Percentiles rank a stretch among this genome's conserved stretches.
Conservation (phyloP, 345 rosid species). For the Citrus australasica region DNA sequence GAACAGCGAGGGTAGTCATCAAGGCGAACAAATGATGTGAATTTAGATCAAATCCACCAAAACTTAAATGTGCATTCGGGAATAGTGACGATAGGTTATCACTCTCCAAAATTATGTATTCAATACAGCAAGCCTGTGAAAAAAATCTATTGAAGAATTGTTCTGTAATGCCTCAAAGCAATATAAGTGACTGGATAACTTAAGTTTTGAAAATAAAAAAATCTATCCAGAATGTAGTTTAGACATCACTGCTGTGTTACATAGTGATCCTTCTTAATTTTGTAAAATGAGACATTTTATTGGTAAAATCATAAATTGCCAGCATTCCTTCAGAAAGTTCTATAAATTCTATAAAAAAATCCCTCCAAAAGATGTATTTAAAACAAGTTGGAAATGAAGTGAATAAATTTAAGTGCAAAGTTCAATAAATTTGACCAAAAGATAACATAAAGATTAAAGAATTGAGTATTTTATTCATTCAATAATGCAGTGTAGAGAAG, state of each 20-base stretch:
- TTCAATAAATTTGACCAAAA: neutral
- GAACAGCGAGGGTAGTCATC: constrained; percentile 65
- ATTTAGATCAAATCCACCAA: constrained; percentile 55
- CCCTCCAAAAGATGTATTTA: neutral
- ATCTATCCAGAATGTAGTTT: neutral
- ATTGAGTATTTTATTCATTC: neutral
- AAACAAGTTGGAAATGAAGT: neutral
- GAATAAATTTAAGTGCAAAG: neutral
- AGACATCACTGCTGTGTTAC: neutral
- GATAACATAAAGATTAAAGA: neutral
- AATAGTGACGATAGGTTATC: constrained; percentile 84
- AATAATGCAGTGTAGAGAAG: neutral
- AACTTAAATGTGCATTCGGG: constrained; percentile 66
- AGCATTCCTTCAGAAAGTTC: neutral
- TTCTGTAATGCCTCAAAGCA: neutral
- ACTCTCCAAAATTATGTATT: constrained; percentile 82
- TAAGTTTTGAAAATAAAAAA: no score
- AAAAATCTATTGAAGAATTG: neutral
- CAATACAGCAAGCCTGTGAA: constrained; percentile 85
- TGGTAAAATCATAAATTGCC: neutral
- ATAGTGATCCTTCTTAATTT: neutral
- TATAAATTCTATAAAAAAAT: no score
- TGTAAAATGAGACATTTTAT: neutral
- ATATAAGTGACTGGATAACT: neutral
- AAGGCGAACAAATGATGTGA: constrained; percentile 68